Conservation (phyloP, 1,284 basidiomycete genomes). For the Rhodofomes roseus region DNA sequence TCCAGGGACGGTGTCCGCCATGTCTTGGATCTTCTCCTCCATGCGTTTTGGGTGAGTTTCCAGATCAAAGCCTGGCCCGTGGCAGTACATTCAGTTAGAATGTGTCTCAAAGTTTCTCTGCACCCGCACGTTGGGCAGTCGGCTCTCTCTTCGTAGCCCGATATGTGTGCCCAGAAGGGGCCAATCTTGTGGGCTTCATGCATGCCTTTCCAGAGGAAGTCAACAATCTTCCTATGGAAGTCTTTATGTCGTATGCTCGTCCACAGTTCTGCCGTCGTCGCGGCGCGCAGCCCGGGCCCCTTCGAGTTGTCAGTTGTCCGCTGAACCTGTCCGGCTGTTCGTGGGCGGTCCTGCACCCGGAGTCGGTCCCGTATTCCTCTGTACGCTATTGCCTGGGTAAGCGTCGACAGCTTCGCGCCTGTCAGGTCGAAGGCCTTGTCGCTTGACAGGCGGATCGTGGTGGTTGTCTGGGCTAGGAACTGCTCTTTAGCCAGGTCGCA, state of each 20-base stretch:
- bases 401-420: slow-evolving; percentile 9
- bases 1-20: not conserved
- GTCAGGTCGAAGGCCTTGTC: slow-evolving; percentile 3
- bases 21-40: not conserved
- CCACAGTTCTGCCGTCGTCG: not conserved
- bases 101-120: not conserved
- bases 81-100: not conserved
- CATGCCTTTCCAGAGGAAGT: slow-evolving; percentile 27
- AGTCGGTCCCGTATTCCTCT: slow-evolving; percentile 4
- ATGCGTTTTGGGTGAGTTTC: not conserved
- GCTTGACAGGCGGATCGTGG: not conserved
- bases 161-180: slow-evolving; percentile 24
- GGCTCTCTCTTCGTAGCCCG: slow-evolving; percentile 2
- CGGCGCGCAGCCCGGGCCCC: too few relatives aligned
- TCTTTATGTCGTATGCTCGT: slow-evolving; percentile 2
- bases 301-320: too few relatives aligned
- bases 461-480: not conserved
- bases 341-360: not conserved
- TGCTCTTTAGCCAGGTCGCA: not conserved
- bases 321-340: not conserved
- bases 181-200: slow-evolving; percentile 28
- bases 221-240: slow-evolving; percentile 18
- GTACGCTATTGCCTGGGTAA: slow-evolving; percentile 16
- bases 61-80: not conserved
- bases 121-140: not conserved